phyloP scores from a whole-genome alignment of 2,329 filamentous ascomycete species.

The Thermoascus crustaceus region DNA sequence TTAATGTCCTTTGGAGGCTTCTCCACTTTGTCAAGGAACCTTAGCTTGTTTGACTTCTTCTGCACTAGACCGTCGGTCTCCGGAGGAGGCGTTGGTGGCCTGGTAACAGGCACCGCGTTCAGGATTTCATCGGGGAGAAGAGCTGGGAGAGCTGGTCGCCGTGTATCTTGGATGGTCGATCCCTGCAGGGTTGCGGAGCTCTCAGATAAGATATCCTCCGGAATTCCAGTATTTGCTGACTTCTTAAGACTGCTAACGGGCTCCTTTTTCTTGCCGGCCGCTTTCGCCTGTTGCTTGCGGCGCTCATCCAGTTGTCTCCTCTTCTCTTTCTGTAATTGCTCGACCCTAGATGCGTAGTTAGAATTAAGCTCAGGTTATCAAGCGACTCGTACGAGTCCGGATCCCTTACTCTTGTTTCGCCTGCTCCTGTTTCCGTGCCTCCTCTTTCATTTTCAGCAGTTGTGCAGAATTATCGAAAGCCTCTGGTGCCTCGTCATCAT shows the following conservation, averaged over 20 bases:
- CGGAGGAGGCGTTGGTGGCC: constrained; percentile 39
- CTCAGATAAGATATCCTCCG: constrained; percentile 32
- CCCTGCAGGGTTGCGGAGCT: constrained; percentile 35
- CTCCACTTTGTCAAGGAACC: constrained; percentile 41
- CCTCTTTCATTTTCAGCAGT: constrained; percentile 28
- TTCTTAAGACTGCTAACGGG: constrained; percentile 5
- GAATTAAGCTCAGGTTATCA: constrained; percentile 3
- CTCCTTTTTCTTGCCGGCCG: constrained; percentile 21
- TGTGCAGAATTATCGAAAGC: constrained; percentile 33
- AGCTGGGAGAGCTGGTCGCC: constrained; percentile 36
- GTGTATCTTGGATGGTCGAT: constrained; percentile 27
- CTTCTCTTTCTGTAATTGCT: constrained; percentile 32
- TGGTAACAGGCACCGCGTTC: constrained; percentile 36
- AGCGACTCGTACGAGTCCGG: neutral
- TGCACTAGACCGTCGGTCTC: constrained; percentile 18
- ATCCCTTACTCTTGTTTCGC: constrained; percentile 29
- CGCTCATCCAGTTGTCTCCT: constrained; percentile 32
- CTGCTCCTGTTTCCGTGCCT: constrained; percentile 31
- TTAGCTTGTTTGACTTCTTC: constrained; percentile 36
- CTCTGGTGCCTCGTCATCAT: constrained; percentile 37
- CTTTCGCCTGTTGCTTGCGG: constrained; percentile 32
- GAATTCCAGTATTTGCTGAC: constrained; percentile 7
- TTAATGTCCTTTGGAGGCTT: constrained; percentile 44
- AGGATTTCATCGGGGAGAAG: constrained; percentile 46
- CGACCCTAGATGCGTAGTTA: constrained; percentile 25